A percentile compares a stretch with the other conserved stretches of the same genome.
Conservation (phyloP, 2,329 filamentous ascomycete genomes). For the Aspergillus piperis region DNA sequence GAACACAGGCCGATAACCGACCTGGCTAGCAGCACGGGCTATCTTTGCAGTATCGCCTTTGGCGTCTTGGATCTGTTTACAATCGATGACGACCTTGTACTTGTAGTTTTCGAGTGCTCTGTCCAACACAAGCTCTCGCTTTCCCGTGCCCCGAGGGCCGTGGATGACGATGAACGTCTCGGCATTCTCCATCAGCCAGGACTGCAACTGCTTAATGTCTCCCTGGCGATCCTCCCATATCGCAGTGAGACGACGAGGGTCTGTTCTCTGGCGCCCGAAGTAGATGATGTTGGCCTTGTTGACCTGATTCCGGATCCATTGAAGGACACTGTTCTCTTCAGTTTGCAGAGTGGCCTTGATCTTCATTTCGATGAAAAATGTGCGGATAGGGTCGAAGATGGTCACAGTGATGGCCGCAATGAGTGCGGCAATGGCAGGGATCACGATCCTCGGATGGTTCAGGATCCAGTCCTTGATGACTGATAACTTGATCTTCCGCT, state of each 20-base stretch:
- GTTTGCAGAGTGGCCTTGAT: constrained; percentile 76
- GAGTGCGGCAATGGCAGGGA: constrained; percentile 78
- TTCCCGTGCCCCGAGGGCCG: constrained; percentile 87
- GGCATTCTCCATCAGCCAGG: constrained; percentile 82
- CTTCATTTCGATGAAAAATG: constrained; percentile 87
- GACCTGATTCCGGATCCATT: constrained; percentile 74
- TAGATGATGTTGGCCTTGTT: constrained; percentile 48
- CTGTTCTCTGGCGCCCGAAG: constrained; percentile 50
- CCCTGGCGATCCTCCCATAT: constrained; percentile 86
- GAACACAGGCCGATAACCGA: constrained; percentile 91
- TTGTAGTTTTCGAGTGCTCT: constrained; percentile 75
- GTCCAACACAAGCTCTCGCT: constrained; percentile 82
- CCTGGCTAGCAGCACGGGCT: constrained; percentile 73
- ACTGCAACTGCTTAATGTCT: constrained; percentile 77
- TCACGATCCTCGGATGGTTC: constrained; percentile 81
- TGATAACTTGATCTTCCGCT: constrained; percentile 72
- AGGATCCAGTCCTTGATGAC: constrained; percentile 86
- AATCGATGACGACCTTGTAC: constrained; percentile 84
- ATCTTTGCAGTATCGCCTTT: constrained; percentile 86
- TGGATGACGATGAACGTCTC: constrained; percentile 94
- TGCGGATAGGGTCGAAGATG: constrained; percentile 90
- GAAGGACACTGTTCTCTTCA: constrained; percentile 70
- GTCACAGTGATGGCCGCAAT: constrained; percentile 80
- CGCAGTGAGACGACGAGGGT: constrained; percentile 71
- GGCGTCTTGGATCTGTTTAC: constrained; percentile 89